Conservation (phyloP, 2,329 filamentous ascomycete genomes). For the Hortaea sp. region DNA sequence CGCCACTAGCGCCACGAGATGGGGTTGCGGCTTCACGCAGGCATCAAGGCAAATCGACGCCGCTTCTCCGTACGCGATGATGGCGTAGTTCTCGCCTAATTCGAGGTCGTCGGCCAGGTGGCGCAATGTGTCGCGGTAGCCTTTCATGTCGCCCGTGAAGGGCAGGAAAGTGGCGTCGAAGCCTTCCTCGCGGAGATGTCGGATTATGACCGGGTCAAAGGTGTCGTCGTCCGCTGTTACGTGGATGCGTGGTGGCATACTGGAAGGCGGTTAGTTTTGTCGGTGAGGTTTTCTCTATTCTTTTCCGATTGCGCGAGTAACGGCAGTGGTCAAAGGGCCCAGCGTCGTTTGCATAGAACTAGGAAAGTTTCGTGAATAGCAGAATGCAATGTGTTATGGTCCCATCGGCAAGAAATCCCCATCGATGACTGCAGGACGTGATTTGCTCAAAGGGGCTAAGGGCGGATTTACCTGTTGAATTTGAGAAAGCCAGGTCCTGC, state of each 20-base stretch:
- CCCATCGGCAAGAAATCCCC: too few relatives aligned
- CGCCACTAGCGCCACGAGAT: constrained; percentile 30
- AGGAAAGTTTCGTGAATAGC: too few relatives aligned
- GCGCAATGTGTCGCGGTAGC: constrained; percentile 25
- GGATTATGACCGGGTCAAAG: constrained; percentile 28
- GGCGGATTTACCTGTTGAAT: constrained; percentile 14
- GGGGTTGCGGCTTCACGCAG: constrained; percentile 31
- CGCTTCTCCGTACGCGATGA: constrained; percentile 31
- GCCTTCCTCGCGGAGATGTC: constrained; percentile 33
- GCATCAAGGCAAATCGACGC: constrained; percentile 30
- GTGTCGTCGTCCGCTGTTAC: constrained; percentile 30
- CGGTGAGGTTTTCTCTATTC: background rate
- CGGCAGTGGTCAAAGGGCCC: background rate
- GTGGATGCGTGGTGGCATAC: constrained; percentile 22
- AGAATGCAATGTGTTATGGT: too few relatives aligned
- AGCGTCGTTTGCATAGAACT: too few relatives aligned
- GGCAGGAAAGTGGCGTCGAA: constrained; percentile 33
- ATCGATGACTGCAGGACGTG: background rate
- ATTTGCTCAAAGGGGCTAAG: background rate
- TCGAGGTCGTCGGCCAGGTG: constrained; percentile 30
- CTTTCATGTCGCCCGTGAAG: constrained; percentile 12
- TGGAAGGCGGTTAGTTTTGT: background rate
- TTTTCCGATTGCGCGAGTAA: background rate
- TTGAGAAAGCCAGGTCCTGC: constrained; percentile 14
- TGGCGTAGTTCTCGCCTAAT: constrained; percentile 20